Evolutionary conservation across 2,329 filamentous ascomycete genomes (phyloP).

Genomic region (Botryotinia calthae): DNA sequence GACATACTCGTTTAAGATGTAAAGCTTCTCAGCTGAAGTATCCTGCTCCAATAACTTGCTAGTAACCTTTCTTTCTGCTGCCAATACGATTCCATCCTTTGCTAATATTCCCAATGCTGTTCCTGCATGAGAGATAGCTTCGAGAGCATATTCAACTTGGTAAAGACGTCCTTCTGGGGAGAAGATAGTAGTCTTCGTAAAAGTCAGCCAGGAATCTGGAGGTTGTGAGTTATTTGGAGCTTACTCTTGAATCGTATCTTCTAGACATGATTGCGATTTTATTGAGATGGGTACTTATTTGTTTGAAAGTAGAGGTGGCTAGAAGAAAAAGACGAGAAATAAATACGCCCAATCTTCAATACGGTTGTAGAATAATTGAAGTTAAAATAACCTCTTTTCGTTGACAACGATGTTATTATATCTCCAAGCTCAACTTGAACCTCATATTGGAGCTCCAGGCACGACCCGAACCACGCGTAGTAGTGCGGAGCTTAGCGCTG

Average conservation of each 20-base stretch:
- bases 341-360: conserved; percentile 5
- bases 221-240: conserved; percentile 40
- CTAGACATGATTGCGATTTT: conserved; percentile 68
- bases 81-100: conserved; percentile 96
- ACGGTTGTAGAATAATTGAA: conserved; percentile 2
- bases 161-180: conserved; percentile 97
- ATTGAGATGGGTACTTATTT: neutral
- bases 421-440: conserved; percentile 22
- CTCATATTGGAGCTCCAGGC: conserved; percentile 34
- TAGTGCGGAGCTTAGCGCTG: conserved; percentile 21
- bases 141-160: conserved; percentile 98
- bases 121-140: conserved; percentile 97
- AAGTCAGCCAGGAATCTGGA: conserved; percentile 28
- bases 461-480: conserved; percentile 28
- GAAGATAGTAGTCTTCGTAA: conserved; percentile 90
- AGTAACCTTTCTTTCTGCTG: conserved; percentile 97
- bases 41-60: conserved; percentile 99
- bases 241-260: conserved; percentile 94
- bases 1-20: conserved; percentile 93
- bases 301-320: neutral
- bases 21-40: conserved; percentile 99
- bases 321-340: conserved; percentile 6
- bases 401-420: conserved; percentile 21
- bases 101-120: conserved; percentile 96
- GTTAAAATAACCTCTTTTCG: conserved; percentile 11